These are phyloP conservation scores for Macroventuria anomochaeta DNA, from an alignment of 2,329 filamentous ascomycete genomes.

Conservation along the genomic window DNA sequence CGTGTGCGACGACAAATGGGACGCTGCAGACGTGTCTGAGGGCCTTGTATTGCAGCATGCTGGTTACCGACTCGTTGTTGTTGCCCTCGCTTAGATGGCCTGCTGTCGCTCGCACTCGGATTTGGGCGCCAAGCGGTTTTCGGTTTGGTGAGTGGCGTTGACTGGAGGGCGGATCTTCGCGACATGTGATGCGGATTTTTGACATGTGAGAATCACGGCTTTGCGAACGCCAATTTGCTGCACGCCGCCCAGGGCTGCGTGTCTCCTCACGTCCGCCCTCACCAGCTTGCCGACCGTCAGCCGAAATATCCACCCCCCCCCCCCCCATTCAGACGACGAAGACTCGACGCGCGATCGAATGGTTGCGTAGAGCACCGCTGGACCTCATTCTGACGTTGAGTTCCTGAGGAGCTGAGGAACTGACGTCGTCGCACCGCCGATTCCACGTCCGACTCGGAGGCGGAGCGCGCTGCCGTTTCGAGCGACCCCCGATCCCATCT, in stretches of 20 bases:
- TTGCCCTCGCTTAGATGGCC: slow-evolving; percentile 2
- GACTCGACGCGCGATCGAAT: neutral
- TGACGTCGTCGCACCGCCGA: slow-evolving; percentile 24
- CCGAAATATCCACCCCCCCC: neutral
- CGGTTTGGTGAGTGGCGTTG: slow-evolving; percentile 23
- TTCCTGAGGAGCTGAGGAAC: too few species aligned
- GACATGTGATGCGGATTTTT: slow-evolving; percentile 28
- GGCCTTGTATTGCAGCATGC: neutral
- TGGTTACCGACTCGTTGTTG: neutral
- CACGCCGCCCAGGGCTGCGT: slow-evolving; percentile 10
- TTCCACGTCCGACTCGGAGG: slow-evolving; percentile 13
- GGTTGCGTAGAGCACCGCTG: slow-evolving; percentile 9
- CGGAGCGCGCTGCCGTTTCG: slow-evolving; percentile 23
- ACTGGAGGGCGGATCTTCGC: slow-evolving; percentile 16
- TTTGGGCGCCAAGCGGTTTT: slow-evolving; percentile 15
- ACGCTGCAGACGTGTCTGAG: neutral
- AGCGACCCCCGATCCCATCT: slow-evolving; percentile 16
- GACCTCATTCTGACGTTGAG: neutral
- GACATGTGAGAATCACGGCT: slow-evolving; percentile 34
- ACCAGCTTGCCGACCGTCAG: slow-evolving; percentile 4
- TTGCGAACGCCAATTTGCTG: slow-evolving; percentile 29
- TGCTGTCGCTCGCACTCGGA: slow-evolving; percentile 2
- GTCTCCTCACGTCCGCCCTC: slow-evolving; percentile 13
- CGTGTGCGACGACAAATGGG: slow-evolving; percentile 6
- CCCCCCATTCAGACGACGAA: neutral